phyloP scores from a whole-genome alignment of 1,139 yeast genomes.

The Hansenula lynferdii region DNA sequence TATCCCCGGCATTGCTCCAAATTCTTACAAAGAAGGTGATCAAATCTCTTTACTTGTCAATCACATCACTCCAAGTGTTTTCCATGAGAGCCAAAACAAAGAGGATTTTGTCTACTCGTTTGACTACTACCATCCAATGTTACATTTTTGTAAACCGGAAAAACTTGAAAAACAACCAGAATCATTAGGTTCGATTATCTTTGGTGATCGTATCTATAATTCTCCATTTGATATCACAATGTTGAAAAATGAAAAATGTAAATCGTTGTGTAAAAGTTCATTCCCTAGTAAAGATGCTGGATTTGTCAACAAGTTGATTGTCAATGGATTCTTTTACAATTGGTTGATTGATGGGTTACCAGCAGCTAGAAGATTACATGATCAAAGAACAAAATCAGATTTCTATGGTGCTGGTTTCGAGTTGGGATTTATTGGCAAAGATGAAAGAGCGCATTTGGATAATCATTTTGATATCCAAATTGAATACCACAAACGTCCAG shows the following conservation, averaged over 20 bases:
- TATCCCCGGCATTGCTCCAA: conserved; percentile 94
- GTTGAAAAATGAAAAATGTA: conserved; percentile 70
- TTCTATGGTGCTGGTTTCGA: conserved; percentile 82
- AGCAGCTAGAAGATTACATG: conserved; percentile 62
- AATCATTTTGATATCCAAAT: conserved; percentile 78
- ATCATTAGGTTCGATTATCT: conserved; percentile 85
- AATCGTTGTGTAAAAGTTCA: conserved; percentile 49
- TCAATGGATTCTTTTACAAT: conserved; percentile 80
- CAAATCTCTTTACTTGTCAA: conserved; percentile 76
- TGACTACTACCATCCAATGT: conserved; percentile 81
- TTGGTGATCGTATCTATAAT: conserved; percentile 93
- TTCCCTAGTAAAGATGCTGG: conserved; percentile 64
- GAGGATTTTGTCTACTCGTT: conserved; percentile 62
- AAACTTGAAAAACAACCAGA: conserved; percentile 66
- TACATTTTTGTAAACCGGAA: conserved; percentile 81
- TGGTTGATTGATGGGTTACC: conserved; percentile 97
- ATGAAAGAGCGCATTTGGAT: conserved; percentile 48
- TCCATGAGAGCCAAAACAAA: conserved; percentile 35
- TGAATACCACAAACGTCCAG: conserved; percentile 79
- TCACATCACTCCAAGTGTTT: conserved; percentile 74
- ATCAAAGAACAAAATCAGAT: conserved; percentile 48
- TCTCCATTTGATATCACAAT: conserved; percentile 82
- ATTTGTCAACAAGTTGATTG: conserved; percentile 72
- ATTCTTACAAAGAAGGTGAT: conserved; percentile 73
- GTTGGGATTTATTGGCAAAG: conserved; percentile 59